Conservation (phyloP, 2,329 filamentous ascomycete genomes). For the Leptographium wingfieldii region DNA sequence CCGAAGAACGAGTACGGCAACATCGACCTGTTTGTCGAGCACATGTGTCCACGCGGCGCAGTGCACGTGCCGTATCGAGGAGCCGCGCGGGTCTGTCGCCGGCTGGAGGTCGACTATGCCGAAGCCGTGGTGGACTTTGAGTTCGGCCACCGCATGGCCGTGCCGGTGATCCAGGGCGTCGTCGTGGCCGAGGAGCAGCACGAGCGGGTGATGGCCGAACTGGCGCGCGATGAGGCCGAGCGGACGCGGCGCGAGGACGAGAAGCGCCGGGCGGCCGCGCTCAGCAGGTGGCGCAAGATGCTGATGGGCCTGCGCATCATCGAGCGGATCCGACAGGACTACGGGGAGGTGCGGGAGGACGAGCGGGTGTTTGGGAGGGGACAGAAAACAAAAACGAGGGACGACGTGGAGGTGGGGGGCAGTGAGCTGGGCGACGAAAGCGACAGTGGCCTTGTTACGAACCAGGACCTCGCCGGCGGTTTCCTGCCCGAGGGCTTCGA, state of each 20-base stretch:
- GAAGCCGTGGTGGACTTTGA: constrained; percentile 96
- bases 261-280: constrained; percentile 61
- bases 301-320: constrained; percentile 74
- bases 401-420: neutral
- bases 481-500: constrained; percentile 47
- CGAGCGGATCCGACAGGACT: constrained; percentile 63
- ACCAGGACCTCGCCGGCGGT: constrained; percentile 40
- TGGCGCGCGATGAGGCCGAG: constrained; percentile 66
- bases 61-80: constrained; percentile 72
- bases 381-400: constrained; percentile 16
- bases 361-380: constrained; percentile 36
- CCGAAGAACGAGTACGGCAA: constrained; percentile 94
- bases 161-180: constrained; percentile 82
- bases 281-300: constrained; percentile 77
- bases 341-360: constrained; percentile 46
- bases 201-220: constrained; percentile 61
- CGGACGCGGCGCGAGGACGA: constrained; percentile 66
- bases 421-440: too few species aligned
- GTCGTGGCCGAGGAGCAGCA: constrained; percentile 76
- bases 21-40: constrained; percentile 87
- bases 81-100: constrained; percentile 67
- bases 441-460: too few species aligned
- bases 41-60: constrained; percentile 76
- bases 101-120: constrained; percentile 74
- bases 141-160: constrained; percentile 87